phyloP scores from a whole-genome alignment of 177 flowering plant genomes.

The Vitis hybrid region DNA sequence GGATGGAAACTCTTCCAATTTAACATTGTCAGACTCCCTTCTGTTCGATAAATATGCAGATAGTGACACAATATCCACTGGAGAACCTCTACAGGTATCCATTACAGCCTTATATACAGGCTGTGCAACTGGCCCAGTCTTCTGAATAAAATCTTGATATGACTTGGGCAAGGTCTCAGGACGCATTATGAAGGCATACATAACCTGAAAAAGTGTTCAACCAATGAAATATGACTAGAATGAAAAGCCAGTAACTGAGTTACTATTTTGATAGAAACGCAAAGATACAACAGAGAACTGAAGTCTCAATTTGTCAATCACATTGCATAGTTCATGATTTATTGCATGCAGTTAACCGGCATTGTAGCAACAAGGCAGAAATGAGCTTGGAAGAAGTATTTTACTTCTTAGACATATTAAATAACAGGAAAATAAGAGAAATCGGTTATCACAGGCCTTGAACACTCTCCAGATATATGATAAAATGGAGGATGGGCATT shows the following conservation, averaged over 20 bases:
- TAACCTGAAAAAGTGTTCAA: conserved; percentile 56
- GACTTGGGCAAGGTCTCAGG: conserved; percentile 98
- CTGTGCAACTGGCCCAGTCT: conserved; percentile 92
- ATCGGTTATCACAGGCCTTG: not conserved
- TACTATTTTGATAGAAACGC: not conserved
- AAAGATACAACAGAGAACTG: not conserved
- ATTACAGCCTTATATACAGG: conserved; percentile 93
- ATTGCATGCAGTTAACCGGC: too few relatives aligned
- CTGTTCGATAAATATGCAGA: conserved; percentile 64
- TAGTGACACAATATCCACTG: conserved; percentile 66
- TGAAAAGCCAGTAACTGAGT: not conserved
- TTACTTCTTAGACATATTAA: not conserved
- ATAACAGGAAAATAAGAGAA: not conserved
- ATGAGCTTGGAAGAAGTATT: not conserved
- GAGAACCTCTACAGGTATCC: conserved; percentile 79
- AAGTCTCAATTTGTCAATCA: not conserved
- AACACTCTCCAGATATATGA: not conserved
- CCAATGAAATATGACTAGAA: conserved; percentile 5
- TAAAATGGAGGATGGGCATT: not conserved
- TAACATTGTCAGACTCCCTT: conserved; percentile 37
- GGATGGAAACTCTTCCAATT: conserved; percentile 71
- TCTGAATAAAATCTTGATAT: conserved; percentile 90
- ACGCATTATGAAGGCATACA: conserved; percentile 97
- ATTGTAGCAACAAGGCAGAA: not conserved
- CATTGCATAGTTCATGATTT: not conserved